Evolutionary conservation across 768 basidiomycete species (phyloP).

Genomic region (Amanita fuliginea): DNA sequence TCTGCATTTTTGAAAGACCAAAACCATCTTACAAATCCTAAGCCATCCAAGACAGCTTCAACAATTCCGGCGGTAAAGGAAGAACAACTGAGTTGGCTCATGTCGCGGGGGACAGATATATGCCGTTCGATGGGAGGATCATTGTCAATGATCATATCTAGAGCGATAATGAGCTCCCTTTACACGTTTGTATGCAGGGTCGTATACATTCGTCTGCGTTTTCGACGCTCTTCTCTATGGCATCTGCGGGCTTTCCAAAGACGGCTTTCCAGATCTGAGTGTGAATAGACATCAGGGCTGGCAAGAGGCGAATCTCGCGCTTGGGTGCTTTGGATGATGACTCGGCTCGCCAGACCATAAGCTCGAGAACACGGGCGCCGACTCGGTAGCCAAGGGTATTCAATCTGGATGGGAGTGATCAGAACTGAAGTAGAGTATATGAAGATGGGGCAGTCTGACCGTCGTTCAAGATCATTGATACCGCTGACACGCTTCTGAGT

Average conservation of each 20-base stretch:
- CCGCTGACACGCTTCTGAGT: slow-evolving; percentile 93
- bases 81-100: slow-evolving; percentile 92
- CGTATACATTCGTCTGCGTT: slow-evolving; percentile 84
- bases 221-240: slow-evolving; percentile 92
- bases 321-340: slow-evolving; percentile 80
- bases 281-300: slow-evolving; percentile 88
- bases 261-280: slow-evolving; percentile 93
- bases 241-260: slow-evolving; percentile 90
- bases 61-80: slow-evolving; percentile 96
- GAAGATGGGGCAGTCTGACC: slow-evolving; percentile 34
- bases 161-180: slow-evolving; percentile 5
- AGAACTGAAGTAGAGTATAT: background rate
- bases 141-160: slow-evolving; percentile 98
- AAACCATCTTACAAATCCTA: slow-evolving; percentile 72
- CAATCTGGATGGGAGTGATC: slow-evolving; percentile 40
- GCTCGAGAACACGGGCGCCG: slow-evolving; percentile 77
- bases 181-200: background rate
- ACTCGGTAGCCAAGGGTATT: slow-evolving; percentile 91
- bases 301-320: slow-evolving; percentile 83
- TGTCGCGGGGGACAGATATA: slow-evolving; percentile 89
- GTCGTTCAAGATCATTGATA: slow-evolving; percentile 89
- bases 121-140: slow-evolving; percentile 86
- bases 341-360: slow-evolving; percentile 74
- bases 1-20: background rate
- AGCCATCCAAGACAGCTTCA: slow-evolving; percentile 90